Percentiles rank a stretch among this genome's conserved stretches.
phyloP scores from a whole-genome alignment of 495 filamentous ascomycete genomes.

The Neurospora sublineolata region DNA sequence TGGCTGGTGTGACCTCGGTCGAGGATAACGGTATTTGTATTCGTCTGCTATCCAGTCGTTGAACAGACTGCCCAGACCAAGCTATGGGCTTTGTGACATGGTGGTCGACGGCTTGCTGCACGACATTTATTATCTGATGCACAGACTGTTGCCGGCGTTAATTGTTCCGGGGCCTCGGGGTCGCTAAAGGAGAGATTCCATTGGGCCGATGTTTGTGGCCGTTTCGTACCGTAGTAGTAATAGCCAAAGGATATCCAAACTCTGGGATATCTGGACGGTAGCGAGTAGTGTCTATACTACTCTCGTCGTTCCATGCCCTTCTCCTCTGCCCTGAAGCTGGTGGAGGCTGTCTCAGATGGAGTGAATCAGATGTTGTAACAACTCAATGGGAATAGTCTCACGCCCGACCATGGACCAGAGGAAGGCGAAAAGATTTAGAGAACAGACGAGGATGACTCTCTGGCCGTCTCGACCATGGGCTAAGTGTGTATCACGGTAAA shows the following conservation, averaged over 20 bases:
- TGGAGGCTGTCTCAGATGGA: neutral
- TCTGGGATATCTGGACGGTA: neutral
- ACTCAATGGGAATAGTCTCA: neutral
- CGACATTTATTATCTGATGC: neutral
- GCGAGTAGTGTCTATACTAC: neutral
- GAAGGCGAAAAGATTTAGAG: neutral
- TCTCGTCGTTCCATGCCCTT: neutral
- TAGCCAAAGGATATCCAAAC: neutral
- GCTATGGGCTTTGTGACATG: neutral
- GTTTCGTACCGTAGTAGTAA: neutral
- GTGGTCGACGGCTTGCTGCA: neutral
- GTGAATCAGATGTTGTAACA: neutral
- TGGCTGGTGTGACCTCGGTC: neutral
- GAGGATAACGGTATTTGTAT: neutral
- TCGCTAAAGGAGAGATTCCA: neutral
- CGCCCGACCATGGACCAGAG: neutral
- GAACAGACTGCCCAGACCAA: neutral
- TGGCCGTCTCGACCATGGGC: neutral
- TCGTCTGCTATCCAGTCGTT: neutral
- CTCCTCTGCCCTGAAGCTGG: neutral
- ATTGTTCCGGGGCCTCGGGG: neutral
- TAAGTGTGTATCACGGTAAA: neutral
- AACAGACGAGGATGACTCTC: neutral
- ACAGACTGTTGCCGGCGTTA: neutral
- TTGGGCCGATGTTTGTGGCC: neutral